Evolutionary conservation across 2,329 filamentous ascomycete genomes (phyloP).

Genomic region (Reticulascus tulasneorum): DNA sequence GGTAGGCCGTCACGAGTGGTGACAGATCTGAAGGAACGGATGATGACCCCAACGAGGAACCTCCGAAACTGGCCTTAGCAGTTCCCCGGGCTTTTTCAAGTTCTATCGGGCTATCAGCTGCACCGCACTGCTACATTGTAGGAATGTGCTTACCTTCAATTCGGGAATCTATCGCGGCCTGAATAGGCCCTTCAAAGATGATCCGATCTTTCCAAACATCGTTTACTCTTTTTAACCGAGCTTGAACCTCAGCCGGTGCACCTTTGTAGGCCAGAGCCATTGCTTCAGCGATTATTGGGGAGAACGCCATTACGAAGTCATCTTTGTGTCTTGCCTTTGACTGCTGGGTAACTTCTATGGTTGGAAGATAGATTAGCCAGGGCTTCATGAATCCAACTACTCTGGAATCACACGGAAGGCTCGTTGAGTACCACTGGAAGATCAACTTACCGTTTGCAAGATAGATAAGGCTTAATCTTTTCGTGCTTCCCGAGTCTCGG

Average conservation of each 20-base stretch:
- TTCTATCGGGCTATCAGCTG: conserved; percentile 37
- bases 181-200: conserved; percentile 79
- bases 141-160: conserved; percentile 61
- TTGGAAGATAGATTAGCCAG: too few species aligned
- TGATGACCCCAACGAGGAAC: conserved; percentile 60
- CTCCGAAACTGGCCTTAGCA: conserved; percentile 47
- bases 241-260: conserved; percentile 78
- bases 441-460: conserved; percentile 84
- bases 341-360: conserved; percentile 89
- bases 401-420: not conserved
- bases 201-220: conserved; percentile 88
- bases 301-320: conserved; percentile 89
- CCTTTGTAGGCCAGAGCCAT: conserved; percentile 87
- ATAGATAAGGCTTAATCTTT: conserved; percentile 87
- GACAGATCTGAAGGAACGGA: conserved; percentile 72
- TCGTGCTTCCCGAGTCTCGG: conserved; percentile 80
- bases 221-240: conserved; percentile 81
- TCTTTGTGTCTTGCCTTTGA: conserved; percentile 89
- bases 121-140: not conserved
- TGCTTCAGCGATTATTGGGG: conserved; percentile 89
- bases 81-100: conserved; percentile 57
- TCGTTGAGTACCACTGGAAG: too few species aligned
- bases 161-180: conserved; percentile 74
- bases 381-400: too few species aligned
- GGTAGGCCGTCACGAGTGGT: conserved; percentile 70